Percentiles rank a stretch among this genome's conserved stretches.
Evolutionary conservation across 176 grass and related monocot species (phyloP).

Genomic region (Triticum monococcum): DNA sequence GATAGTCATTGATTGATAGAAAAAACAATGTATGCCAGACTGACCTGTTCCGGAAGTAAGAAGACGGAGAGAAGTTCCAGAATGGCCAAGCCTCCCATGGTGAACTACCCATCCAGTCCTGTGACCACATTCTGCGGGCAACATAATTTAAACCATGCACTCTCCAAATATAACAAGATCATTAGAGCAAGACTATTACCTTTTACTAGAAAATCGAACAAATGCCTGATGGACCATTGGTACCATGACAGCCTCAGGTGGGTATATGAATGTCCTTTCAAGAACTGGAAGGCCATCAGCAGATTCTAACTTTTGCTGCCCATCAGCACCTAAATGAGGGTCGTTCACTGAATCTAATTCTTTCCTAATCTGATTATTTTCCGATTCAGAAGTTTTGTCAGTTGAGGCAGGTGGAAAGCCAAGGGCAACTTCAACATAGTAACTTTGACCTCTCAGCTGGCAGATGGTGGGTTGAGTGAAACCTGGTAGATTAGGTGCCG

Average conservation of each 20-base stretch:
- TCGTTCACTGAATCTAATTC: constrained; percentile 49
- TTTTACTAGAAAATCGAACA: constrained; percentile 82
- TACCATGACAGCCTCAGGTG: constrained; percentile 85
- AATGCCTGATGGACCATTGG: constrained; percentile 92
- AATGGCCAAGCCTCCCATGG: constrained; percentile 81
- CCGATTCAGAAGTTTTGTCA: constrained; percentile 44
- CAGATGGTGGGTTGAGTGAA: constrained; percentile 64
- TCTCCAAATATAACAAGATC: constrained; percentile 15
- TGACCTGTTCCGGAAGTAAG: constrained; percentile 84
- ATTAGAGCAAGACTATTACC: constrained; percentile 47
- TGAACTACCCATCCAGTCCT: constrained; percentile 57
- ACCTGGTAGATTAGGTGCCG: constrained; percentile 55
- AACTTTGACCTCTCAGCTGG: constrained; percentile 92
- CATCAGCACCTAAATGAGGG: constrained; percentile 33
- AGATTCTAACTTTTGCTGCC: constrained; percentile 45
- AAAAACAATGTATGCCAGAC: constrained; percentile 18
- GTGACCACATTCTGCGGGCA: constrained; percentile 73
- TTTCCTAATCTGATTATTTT: constrained; percentile 57
- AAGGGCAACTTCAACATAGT: constrained; percentile 95
- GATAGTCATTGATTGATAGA: constrained; percentile 6
- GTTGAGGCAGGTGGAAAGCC: constrained; percentile 55
- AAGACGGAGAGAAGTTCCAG: constrained; percentile 86
- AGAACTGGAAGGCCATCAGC: constrained; percentile 56
- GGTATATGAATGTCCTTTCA: constrained; percentile 96
- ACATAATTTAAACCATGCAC: constrained; percentile 35